A percentile compares a stretch with the other conserved stretches of the same genome.
These are phyloP conservation scores for Rhizophora mangle DNA, from an alignment of 345 rosid genomes.

Conservation along the genomic window DNA sequence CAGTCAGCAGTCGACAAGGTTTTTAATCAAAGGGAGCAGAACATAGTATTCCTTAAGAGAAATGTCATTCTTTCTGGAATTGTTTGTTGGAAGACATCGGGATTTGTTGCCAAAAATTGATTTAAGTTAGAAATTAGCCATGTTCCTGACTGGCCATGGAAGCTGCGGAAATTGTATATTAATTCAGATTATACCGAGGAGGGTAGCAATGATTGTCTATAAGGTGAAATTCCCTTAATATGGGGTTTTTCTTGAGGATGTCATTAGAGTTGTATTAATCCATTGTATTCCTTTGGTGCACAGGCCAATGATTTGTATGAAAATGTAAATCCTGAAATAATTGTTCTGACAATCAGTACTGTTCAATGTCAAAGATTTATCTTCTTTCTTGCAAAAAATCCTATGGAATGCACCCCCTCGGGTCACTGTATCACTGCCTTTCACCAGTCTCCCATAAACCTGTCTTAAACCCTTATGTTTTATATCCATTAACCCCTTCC, in stretches of 20 bases:
- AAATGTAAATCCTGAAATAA: not conserved
- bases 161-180: not conserved
- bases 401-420: constrained; percentile 22
- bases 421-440: not conserved
- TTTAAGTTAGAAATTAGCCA: not conserved
- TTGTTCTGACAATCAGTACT: not conserved
- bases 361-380: no score
- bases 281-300: not conserved
- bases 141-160: not conserved
- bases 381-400: not conserved
- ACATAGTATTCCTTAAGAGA: not conserved
- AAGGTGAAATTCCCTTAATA: no score
- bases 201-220: not conserved
- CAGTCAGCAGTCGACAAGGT: not conserved
- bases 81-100: not conserved
- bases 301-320: not conserved
- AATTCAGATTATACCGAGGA: not conserved
- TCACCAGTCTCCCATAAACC: constrained; percentile 9
- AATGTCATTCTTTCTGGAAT: constrained; percentile 5
- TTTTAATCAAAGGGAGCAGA: not conserved
- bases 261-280: not conserved
- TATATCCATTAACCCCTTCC: not conserved
- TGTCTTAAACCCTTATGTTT: constrained; percentile 10
- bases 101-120: not conserved
- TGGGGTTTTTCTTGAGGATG: not conserved